Conservation (phyloP, 1,139 yeast genomes). For the Debaryomycetaceae sp. region DNA sequence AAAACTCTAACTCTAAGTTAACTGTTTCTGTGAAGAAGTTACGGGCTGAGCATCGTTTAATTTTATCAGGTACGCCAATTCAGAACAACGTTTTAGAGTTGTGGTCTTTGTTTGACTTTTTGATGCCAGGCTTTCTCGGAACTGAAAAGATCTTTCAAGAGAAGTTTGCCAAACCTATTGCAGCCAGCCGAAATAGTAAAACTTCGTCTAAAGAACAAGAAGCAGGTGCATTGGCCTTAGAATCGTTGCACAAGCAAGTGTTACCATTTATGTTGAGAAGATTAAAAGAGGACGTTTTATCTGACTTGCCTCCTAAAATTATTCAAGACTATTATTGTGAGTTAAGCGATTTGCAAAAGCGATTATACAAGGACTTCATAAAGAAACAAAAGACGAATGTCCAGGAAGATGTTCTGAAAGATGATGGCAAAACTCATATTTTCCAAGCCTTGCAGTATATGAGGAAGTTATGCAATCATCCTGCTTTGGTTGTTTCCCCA, state of each 20-base stretch:
- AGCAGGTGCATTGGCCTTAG: constrained; percentile 93
- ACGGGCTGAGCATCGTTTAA: constrained; percentile 83
- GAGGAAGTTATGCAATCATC: constrained; percentile 97
- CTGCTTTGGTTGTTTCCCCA: constrained; percentile 83
- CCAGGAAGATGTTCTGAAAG: constrained; percentile 54
- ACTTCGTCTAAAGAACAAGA: constrained; percentile 94
- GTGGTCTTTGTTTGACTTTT: constrained; percentile 95
- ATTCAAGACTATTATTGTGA: constrained; percentile 98
- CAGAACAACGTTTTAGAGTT: constrained; percentile 94
- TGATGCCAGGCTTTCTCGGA: constrained; percentile 98
- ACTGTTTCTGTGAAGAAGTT: constrained; percentile 84
- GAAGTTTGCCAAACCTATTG: constrained; percentile 94
- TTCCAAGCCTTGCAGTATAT: constrained; percentile 97
- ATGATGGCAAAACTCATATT: constrained; percentile 71
- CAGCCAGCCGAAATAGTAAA: constrained; percentile 88
- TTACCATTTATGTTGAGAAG: constrained; percentile 95
- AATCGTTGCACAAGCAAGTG: constrained; percentile 93
- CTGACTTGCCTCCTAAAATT: constrained; percentile 96
- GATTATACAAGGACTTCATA: constrained; percentile 87
- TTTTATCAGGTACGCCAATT: constrained; percentile 95
- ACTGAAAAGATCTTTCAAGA: constrained; percentile 93
- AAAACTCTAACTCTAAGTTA: constrained; percentile 83
- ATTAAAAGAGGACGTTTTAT: constrained; percentile 90
- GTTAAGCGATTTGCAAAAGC: constrained; percentile 83
- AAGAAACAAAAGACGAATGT: constrained; percentile 76